These are phyloP conservation scores for Mycena kentingensis DNA, from an alignment of 768 basidiomycete genomes.

Conservation along the genomic window DNA sequence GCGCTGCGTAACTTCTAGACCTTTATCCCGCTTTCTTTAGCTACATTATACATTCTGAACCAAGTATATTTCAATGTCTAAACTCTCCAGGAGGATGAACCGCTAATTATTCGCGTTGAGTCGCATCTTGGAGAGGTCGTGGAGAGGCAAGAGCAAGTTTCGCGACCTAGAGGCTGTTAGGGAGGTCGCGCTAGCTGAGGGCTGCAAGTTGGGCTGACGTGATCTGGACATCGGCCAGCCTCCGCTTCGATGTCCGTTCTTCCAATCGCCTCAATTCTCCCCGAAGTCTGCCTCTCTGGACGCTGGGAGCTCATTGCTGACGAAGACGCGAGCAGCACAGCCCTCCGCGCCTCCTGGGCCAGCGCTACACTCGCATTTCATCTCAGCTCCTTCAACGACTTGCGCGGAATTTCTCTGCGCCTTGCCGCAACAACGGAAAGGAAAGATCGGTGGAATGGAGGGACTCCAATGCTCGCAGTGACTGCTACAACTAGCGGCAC, in stretches of 20 bases:
- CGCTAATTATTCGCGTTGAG: too few relatives aligned
- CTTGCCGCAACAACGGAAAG: slow-evolving; percentile 1
- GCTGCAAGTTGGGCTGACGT: too few relatives aligned
- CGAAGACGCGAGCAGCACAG: background rate
- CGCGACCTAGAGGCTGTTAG: too few relatives aligned
- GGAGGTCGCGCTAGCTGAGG: too few relatives aligned
- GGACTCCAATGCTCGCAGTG: slow-evolving; percentile 9
- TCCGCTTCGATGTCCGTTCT: background rate
- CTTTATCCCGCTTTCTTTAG: too few relatives aligned
- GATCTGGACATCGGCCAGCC: too few relatives aligned
- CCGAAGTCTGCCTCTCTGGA: background rate
- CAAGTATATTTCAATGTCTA: too few relatives aligned
- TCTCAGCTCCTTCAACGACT: background rate
- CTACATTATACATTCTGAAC: too few relatives aligned
- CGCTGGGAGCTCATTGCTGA: background rate
- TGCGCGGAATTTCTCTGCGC: background rate
- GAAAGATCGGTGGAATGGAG: slow-evolving; percentile 19
- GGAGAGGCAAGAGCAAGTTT: too few relatives aligned
- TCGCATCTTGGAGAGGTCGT: too few relatives aligned
- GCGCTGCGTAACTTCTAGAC: too few relatives aligned
- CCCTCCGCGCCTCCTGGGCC: background rate
- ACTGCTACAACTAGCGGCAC: background rate
- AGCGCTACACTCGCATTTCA: background rate
- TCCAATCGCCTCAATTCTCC: background rate
- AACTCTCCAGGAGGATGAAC: too few relatives aligned